Evolutionary conservation across 2,329 filamentous ascomycete genomes (phyloP).

Genomic region (Canariomyces notabilis): DNA sequence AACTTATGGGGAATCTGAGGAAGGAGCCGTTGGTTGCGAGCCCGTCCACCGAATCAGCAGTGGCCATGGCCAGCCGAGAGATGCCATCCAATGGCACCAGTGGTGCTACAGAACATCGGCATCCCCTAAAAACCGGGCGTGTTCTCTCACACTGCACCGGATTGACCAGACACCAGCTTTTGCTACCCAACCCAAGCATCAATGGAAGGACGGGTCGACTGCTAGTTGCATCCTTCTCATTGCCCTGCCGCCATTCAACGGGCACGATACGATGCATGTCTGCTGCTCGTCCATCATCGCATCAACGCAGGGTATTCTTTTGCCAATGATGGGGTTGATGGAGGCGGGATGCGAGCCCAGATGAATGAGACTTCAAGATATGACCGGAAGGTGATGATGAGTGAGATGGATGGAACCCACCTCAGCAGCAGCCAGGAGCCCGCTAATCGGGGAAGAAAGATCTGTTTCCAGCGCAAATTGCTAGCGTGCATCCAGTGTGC

Average conservation of each 20-base stretch:
- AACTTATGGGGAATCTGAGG: slow-evolving; percentile 8
- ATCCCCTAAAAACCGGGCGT: slow-evolving; percentile 8
- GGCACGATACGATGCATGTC: background rate
- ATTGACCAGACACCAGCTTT: background rate
- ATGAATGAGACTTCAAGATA: too few relatives aligned
- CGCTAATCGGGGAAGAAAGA: slow-evolving; percentile 20
- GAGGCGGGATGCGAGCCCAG: slow-evolving; percentile 8
- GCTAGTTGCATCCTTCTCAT: background rate
- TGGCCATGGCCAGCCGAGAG: slow-evolving; percentile 1
- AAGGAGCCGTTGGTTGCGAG: background rate
- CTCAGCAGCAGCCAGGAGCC: slow-evolving; percentile 8
- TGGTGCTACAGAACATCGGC: background rate
- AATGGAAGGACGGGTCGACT: too few relatives aligned
- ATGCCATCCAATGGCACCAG: slow-evolving; percentile 5
- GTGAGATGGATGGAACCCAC: too few relatives aligned
- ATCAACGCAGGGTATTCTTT: background rate
- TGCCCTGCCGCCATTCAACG: background rate
- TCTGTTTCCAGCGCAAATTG: slow-evolving; percentile 11
- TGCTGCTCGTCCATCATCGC: background rate
- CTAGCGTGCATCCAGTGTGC: slow-evolving; percentile 16
- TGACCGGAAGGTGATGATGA: too few relatives aligned
- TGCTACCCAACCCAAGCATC: background rate
- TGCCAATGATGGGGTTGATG: slow-evolving; percentile 1
- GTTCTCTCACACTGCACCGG: background rate
- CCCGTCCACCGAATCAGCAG: slow-evolving; percentile 1